Base-by-base conservation (phyloP, 805 yeast species). In the Wickerhamomyces chaumierensis region DNA sequence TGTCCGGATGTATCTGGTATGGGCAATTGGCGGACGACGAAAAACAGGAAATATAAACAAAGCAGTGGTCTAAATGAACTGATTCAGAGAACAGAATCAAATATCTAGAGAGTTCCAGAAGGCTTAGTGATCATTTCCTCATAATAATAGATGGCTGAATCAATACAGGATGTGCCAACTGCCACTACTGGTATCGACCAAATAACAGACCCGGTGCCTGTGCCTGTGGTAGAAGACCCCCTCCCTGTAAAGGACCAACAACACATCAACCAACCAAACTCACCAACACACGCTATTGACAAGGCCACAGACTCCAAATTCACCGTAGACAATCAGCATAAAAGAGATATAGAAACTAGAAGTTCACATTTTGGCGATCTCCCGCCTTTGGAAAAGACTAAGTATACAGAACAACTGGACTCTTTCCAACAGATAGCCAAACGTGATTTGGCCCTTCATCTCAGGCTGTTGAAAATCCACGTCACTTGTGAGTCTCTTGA, bases 401-500 rank as follows among this genome's bases (percentile, higher is more conserved):
- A 23, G n/a, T 28, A 41, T 5, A 35, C 37, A 1, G 48, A 43
- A 2, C 19, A 41, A 0, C 35, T 52, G 5, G 39, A 45, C 17
- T 53, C 60, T 8, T 56, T 62, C 60, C 64, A 58, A 34, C 27
- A 41, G 2, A 38, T 62, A 1, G 46, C 60, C 11, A 55, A 49
- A 27, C 53, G 58, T 33, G 57, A 68, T 2, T 48, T 70, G 3
- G 62, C 63, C 1, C 36, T 65, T 3, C 60, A 65, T 33, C 41
- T 71, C 31, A 52, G 58, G 23, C 47, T 58, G 1, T 39, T 61
- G 47, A 55, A 53, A 4, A 56, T 63, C 3, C 47, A 49, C 4
- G 53, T 59, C 9, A 47, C 56, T 3, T 42, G 47, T 9, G 47
- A 57, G 21, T 72, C 73, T 4, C 46, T 72, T 35, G 58, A 61